Evolutionary conservation across 441 rosid species (phyloP).

Genomic region (Erysimum pusillum): DNA sequence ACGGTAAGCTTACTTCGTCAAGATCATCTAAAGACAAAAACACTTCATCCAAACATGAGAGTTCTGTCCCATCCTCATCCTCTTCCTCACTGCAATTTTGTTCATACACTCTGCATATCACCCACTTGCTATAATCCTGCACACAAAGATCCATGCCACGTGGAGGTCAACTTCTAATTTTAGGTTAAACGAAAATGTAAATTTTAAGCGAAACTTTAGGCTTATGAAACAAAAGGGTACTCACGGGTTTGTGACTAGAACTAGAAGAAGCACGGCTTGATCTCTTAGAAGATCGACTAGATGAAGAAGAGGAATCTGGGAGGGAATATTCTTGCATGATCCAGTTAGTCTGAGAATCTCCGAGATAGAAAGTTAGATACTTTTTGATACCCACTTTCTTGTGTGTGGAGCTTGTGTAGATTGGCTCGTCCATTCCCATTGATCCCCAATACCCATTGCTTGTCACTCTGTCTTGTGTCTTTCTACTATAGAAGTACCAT

Average conservation of each 20-base stretch:
- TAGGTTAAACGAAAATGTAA: background rate
- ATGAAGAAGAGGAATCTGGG: conserved; percentile 47
- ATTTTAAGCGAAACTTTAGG: background rate
- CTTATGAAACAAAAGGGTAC: conserved; percentile 31
- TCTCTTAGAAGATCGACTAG: conserved; percentile 49
- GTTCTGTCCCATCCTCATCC: conserved; percentile 65
- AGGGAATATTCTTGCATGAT: conserved; percentile 84
- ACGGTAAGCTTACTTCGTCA: conserved; percentile 80
- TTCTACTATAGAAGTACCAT: conserved; percentile 84
- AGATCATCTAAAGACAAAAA: conserved; percentile 90
- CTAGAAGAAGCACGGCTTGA: conserved; percentile 46
- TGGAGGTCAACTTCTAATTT: conserved; percentile 27
- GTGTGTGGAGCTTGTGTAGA: conserved; percentile 51
- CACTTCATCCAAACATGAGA: conserved; percentile 91
- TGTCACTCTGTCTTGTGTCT: conserved; percentile 63
- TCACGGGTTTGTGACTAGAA: conserved; percentile 59
- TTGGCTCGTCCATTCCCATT: conserved; percentile 70
- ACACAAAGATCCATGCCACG: conserved; percentile 38
- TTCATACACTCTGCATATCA: conserved; percentile 86
- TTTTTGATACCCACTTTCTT: conserved; percentile 75
- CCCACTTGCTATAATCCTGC: conserved; percentile 87
- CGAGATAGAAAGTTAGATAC: conserved; percentile 59
- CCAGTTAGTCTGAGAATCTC: conserved; percentile 80
- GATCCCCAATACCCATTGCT: conserved; percentile 81
- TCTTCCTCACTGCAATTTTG: conserved; percentile 55